These are phyloP conservation scores for Ophiostoma piceae DNA, from an alignment of 2,329 filamentous ascomycete genomes.

Conservation along the genomic window DNA sequence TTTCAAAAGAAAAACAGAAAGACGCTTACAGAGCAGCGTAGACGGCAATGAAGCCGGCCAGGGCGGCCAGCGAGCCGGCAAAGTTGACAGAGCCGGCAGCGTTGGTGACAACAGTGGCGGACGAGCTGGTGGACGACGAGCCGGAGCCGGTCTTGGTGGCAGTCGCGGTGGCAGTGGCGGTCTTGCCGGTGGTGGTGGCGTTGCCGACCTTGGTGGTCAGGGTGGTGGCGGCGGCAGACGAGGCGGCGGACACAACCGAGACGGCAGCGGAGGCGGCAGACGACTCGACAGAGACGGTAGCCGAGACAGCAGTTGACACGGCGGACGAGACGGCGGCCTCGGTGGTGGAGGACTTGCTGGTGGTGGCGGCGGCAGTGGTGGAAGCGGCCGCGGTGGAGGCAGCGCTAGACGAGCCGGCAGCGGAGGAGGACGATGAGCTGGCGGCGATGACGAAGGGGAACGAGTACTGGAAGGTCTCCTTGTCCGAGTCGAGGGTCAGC, in stretches of 20 bases:
- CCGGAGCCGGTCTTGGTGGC: conserved; percentile 30
- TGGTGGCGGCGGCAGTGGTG: conserved; percentile 23
- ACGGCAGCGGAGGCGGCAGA: conserved; percentile 19
- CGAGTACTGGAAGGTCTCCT: conserved; percentile 55
- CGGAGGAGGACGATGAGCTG: conserved; percentile 26
- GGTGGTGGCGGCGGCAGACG: conserved; percentile 25
- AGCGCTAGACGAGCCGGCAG: conserved; percentile 19
- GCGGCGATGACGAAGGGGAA: conserved; percentile 52
- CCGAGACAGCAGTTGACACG: conserved; percentile 19
- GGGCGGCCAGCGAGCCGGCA: conserved; percentile 40
- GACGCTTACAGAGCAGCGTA: conserved; percentile 40
- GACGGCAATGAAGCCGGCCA: conserved; percentile 38
- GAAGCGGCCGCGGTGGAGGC: conserved; percentile 16
- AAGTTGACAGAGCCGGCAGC: conserved; percentile 37
- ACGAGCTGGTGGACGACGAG: conserved; percentile 23
- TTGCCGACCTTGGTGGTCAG: conserved; percentile 26
- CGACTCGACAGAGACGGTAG: conserved; percentile 26
- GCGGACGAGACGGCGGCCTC: conserved; percentile 16
- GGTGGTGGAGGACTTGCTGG: not conserved
- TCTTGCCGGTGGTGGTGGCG: conserved; percentile 25
- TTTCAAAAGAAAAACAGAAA: not conserved
- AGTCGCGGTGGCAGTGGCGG: conserved; percentile 30
- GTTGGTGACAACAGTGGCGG: conserved; percentile 30
- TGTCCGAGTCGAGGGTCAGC: conserved; percentile 47
- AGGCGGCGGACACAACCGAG: not conserved